phyloP scores from a whole-genome alignment of 2,329 filamentous ascomycete genomes.

The Paradendryphiella salina region DNA sequence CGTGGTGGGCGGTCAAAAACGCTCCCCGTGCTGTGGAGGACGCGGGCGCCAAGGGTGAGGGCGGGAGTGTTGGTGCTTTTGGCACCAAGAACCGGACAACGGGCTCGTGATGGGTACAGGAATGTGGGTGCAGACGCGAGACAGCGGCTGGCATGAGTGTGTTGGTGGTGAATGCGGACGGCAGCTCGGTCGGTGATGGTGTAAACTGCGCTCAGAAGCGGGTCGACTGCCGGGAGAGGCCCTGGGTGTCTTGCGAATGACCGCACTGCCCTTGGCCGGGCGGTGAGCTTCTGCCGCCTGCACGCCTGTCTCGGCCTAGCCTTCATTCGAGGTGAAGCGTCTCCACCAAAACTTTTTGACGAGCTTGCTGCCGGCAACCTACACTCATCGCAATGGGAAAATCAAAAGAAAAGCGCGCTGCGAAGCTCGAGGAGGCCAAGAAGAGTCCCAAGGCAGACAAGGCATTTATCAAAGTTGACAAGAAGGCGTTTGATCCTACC shows the following conservation, averaged over 20 bases:
- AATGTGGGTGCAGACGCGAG: constrained; percentile 13
- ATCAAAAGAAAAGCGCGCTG: constrained; percentile 33
- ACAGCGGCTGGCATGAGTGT: constrained; percentile 23
- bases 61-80: constrained; percentile 16
- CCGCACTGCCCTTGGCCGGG: constrained; percentile 16
- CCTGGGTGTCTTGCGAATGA: constrained; percentile 26
- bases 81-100: constrained; percentile 10
- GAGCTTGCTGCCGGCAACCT: constrained; percentile 15
- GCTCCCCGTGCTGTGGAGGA: constrained; percentile 23
- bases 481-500: constrained; percentile 49
- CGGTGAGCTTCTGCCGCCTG: constrained; percentile 17
- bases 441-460: constrained; percentile 19
- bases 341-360: constrained; percentile 41
- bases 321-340: constrained; percentile 3
- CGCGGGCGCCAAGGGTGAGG: constrained; percentile 31
- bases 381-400: constrained; percentile 39
- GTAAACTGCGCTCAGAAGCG: constrained; percentile 24
- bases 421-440: constrained; percentile 16
- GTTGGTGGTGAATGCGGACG: constrained; percentile 9
- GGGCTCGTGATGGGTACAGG: constrained; percentile 8
- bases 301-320: constrained; percentile 10
- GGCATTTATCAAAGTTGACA: constrained; percentile 32
- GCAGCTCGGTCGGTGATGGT: constrained; percentile 15
- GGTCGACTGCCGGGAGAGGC: constrained; percentile 18
- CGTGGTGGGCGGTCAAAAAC: constrained; percentile 38